Evolutionary conservation across 1,284 basidiomycete species (phyloP), one percentile per base, ranked within the genome.

Genomic region (Exsudoporus floridanus): DNA sequence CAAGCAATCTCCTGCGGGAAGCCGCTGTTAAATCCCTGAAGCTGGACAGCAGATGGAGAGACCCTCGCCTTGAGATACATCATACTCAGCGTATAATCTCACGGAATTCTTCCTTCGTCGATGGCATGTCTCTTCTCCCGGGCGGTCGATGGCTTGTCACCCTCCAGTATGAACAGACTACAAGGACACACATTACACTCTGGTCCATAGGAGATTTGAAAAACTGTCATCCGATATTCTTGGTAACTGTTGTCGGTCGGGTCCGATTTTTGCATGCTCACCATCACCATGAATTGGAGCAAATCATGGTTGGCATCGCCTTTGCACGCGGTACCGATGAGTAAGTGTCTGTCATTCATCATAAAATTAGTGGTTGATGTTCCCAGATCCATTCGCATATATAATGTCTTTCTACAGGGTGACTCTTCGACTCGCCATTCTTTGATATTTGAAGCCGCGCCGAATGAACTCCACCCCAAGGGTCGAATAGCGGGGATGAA

Each of bases 1-100:
- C 70, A 0, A 70, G 69, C 13, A 54, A 62, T 27, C 58, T 72
- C 38, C 60, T 79, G 19, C 72, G 74, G 48, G 60, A 59, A 13
- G 67, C 70, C 34, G 69, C 66, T 6, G 68, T 77, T 16, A 68
- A 68, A 39, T 77, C 80, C 7, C 62, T 83, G 50, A 75, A 70
- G 27, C 69, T 84, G 21, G 79, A 84, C 41, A 67, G 61, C 37
- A 83, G 79, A 55, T 84, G 82, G 83, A 64, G 68, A 42, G 65
- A 68, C 42, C 63, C 65, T 13, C 60, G 59, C 12, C 67, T 77
- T 2, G 60, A 56, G 23, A 69, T 80, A 45, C 69, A 64, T 45
- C 59, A 66, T 35, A 64, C 76, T 27, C 67, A 63, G 18, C 66
- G 69, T 30, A 69, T 81, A 46, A 50, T 64, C 41, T 35, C 58